Evolutionary conservation across 2,329 filamentous ascomycete species (phyloP), one percentile per base, ranked within the genome.

Genomic region (Aspergillus clavatus): DNA sequence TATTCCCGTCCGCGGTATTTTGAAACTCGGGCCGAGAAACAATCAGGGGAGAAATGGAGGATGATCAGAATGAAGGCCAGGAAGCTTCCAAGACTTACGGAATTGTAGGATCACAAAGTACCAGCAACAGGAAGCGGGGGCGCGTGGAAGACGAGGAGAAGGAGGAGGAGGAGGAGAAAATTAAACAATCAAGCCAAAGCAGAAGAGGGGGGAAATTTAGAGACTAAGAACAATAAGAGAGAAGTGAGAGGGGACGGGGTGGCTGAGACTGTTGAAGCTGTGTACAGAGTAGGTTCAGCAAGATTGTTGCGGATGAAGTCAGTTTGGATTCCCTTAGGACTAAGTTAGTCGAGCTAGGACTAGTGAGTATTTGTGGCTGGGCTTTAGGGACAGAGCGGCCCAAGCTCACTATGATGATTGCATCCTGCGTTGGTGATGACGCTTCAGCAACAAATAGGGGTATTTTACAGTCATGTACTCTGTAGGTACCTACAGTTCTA

Each of bases 301-400:
- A 35, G 16, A n/a, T 33, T 33, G 16, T 16, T 35, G 4, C 22
- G 36, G 38, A 51, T 54, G 51, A 48, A 47, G 47, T 56, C 40
- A 48, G 38, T 23, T 24, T 24, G 4, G 7, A 10, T 21, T 36
- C n/a, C 22, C 11, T 44, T 31, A n/a, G n/a, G n/a, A n/a, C n/a
- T n/a, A n/a, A n/a, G n/a, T n/a, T n/a, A n/a, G n/a, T n/a, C n/a
- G n/a, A n/a, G n/a, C n/a, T n/a, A n/a, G n/a, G n/a, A n/a, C n/a
- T n/a, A n/a, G n/a, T n/a, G 18, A 35, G 38, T 22, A 19, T 26
- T 27, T 31, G 40, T 39, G 46, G 29, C 35, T 43, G 42, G 42
- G 28, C 26, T 33, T 33, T 33, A n/a, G 14, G 4, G 29, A 18
- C 29, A 8, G 38, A 28, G 40, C 40, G 36, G 46, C 40, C 47